Conservation (phyloP, 2,329 filamentous ascomycete species). For the Diaporthe australafricana region DNA sequence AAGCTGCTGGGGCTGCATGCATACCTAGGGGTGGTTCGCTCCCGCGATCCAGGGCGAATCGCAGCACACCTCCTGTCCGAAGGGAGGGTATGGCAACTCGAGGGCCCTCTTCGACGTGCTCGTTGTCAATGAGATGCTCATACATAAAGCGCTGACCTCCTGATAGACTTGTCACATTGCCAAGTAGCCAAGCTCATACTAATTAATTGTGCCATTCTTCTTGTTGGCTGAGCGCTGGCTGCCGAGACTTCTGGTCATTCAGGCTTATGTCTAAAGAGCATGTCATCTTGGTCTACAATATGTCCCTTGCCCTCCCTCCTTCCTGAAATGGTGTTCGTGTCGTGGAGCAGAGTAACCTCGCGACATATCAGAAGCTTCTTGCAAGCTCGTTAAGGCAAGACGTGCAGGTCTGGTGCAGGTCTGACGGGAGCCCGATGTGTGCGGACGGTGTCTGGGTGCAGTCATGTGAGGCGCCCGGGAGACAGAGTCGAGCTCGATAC, state of each 20-base stretch:
- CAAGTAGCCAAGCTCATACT: slow-evolving; percentile 18
- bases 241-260: slow-evolving; percentile 14
- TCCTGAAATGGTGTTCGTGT: slow-evolving; percentile 8
- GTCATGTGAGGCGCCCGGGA: slow-evolving; percentile 3
- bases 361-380: slow-evolving; percentile 23
- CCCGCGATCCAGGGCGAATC: background rate
- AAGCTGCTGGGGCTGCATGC: slow-evolving; percentile 7
- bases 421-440: background rate
- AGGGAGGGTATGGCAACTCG: slow-evolving; percentile 18
- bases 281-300: background rate
- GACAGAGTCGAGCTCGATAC: background rate
- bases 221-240: background rate
- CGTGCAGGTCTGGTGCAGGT: slow-evolving; percentile 4
- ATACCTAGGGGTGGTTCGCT: background rate
- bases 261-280: slow-evolving; percentile 18
- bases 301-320: slow-evolving; percentile 2
- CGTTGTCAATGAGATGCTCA: background rate
- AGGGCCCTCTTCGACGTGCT: slow-evolving; percentile 7
- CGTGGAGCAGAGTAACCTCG: slow-evolving; percentile 15
- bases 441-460: slow-evolving; percentile 8
- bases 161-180: slow-evolving; percentile 18
- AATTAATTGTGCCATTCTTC: background rate
- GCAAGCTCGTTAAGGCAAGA: background rate
- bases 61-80: background rate
- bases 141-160: background rate